Evolutionary conservation across 2,329 filamentous ascomycete genomes (phyloP).

Genomic region (Dryadomyces sulphureus): DNA sequence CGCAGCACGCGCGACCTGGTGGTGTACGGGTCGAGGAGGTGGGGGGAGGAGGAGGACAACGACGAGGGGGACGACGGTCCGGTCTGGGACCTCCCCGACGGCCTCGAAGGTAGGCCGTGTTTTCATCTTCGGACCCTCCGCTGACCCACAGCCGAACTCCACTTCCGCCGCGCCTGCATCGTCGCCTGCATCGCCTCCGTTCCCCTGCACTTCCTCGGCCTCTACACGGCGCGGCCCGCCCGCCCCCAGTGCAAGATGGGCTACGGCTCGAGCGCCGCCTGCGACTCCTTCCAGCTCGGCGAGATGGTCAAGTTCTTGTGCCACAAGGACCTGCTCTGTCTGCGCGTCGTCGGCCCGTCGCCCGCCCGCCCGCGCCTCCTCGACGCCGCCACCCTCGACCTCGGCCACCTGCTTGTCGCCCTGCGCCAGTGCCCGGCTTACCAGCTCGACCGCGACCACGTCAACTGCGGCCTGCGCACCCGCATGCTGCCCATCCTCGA

Average conservation of each 20-base stretch:
- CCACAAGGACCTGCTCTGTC: conserved; percentile 42
- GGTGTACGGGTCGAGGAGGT: conserved; percentile 45
- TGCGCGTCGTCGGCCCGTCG: conserved; percentile 38
- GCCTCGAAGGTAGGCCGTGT: conserved; percentile 42
- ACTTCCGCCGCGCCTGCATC: conserved; percentile 49
- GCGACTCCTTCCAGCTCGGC: conserved; percentile 65
- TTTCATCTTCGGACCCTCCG: background rate
- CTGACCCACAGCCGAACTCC: conserved; percentile 34
- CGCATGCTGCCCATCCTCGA: conserved; percentile 52
- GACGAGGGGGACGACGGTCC: conserved; percentile 17
- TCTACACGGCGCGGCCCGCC: conserved; percentile 50
- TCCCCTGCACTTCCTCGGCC: conserved; percentile 48
- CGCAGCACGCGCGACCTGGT: conserved; percentile 51
- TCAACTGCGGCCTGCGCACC: conserved; percentile 56
- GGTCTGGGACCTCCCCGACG: conserved; percentile 51
- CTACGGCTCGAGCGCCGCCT: conserved; percentile 57
- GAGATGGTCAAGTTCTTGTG: conserved; percentile 61
- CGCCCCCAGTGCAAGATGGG: conserved; percentile 54
- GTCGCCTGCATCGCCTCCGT: conserved; percentile 56
- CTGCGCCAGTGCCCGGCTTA: conserved; percentile 56
- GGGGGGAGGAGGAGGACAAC: conserved; percentile 26
- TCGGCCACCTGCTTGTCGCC: conserved; percentile 43
- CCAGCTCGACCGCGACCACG: conserved; percentile 59
- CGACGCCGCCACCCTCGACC: conserved; percentile 27
- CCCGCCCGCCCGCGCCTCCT: background rate